phyloP scores from a whole-genome alignment of 1,139 yeast species.

The Lodderomyces metapsilosis region DNA sequence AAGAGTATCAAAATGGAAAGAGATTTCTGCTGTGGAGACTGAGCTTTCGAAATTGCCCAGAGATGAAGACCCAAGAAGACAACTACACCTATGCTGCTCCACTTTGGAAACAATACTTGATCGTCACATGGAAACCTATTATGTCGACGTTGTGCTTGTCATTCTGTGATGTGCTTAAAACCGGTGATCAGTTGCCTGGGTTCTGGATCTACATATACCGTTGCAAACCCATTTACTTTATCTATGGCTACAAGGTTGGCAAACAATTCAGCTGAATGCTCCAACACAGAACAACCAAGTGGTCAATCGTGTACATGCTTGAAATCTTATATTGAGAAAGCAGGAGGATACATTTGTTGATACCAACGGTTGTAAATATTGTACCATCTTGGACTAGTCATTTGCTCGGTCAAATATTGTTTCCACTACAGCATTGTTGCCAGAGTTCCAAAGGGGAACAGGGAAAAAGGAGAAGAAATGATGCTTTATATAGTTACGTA shows the following conservation, averaged over 20 bases:
- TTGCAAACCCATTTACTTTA: conserved; percentile 56
- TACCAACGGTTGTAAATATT: conserved; percentile 31
- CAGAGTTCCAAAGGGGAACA: conserved; percentile 64
- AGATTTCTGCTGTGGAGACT: too few species aligned
- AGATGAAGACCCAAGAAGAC: too few species aligned
- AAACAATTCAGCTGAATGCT: conserved; percentile 24
- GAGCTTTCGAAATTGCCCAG: too few species aligned
- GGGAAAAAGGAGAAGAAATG: too few species aligned
- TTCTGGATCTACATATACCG: conserved; percentile 52
- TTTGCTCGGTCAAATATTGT: conserved; percentile 53
- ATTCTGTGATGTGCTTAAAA: conserved; percentile 35
- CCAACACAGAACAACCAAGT: conserved; percentile 35
- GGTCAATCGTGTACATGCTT: conserved; percentile 59
- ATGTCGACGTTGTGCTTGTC: conserved; percentile 29
- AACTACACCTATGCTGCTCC: too few species aligned
- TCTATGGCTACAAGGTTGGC: conserved; percentile 38
- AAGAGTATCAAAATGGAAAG: too few species aligned
- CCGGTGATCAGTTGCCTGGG: conserved; percentile 27
- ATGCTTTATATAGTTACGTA: too few species aligned
- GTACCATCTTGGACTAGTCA: too few species aligned
- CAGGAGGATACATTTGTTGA: conserved; percentile 51
- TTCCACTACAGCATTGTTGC: conserved; percentile 54
- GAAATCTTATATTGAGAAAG: conserved; percentile 37
- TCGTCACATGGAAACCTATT: too few species aligned
- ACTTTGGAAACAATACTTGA: too few species aligned